Evolutionary conservation across 306 rosid species (phyloP), one percentile per base, ranked within the genome.

Genomic region (Mimosa bimucronata): DNA sequence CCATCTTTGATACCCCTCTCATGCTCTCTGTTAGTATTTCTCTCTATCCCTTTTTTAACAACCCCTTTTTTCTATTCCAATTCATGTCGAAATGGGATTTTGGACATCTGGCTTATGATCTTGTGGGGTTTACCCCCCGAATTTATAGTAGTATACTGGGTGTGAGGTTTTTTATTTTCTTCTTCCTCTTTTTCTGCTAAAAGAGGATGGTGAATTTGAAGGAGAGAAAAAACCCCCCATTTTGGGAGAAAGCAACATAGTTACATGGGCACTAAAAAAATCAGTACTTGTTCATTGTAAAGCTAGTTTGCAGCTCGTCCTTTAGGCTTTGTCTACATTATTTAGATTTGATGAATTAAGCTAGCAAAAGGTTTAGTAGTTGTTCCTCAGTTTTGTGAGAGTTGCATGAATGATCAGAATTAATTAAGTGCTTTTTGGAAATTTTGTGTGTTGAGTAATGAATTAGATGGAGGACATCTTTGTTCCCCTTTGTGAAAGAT

Each of bases 11-110:
- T 25, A 41, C 74, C 21, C 74, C 74, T 69, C 55, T 69, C 37
- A 69, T 69, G 74, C 74, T 69, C 37, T 69, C 74, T 2, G 74
- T 69, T 11, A n/a, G 55, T 69, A 42, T 69, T 21, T 5, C 48
- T 2, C 69, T 7, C 48, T 16, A 15, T 66, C 1, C 21, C 6
- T 57, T 11, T 37, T 37, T 66, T 4, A n/a, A n/a, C n/a, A n/a
- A 4, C 21, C 4, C 16, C 1, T 0, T 11, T 68, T 40, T 41
- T 23, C 38, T 34, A 2, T 66, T 66, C 23, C 71, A 12, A 13
- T 61, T 61, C 37, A 61, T 38, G 15, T 66, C 48, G 46, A 21
- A 9, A 34, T 62, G 68, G 38, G 40, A 62, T 8, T n/a, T 23
- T 38, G 15, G 15, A 66, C 28, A 1, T 0, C 13, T 38, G 50